Evolutionary conservation across 305 asterid genomes (phyloP).

Genomic region (Solanum hybrid): DNA sequence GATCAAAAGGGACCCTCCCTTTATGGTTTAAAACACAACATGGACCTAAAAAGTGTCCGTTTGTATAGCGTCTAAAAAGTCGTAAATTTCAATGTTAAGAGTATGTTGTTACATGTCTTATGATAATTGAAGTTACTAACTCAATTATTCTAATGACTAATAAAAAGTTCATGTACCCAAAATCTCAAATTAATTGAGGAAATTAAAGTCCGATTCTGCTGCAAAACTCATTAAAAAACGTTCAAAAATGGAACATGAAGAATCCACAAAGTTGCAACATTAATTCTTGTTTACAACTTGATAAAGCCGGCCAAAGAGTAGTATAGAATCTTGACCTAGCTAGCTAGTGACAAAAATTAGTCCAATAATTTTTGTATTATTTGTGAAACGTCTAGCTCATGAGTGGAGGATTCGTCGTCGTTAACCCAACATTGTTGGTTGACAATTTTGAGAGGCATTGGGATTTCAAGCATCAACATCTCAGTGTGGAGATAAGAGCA

Average conservation of each 20-base stretch:
- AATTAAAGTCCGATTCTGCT: background rate
- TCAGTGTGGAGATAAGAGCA: constrained; percentile 32
- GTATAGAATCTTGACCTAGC: background rate
- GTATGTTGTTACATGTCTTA: background rate
- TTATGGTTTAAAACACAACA: background rate
- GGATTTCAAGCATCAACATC: constrained; percentile 21
- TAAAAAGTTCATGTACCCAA: background rate
- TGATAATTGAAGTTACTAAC: background rate
- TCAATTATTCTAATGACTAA: background rate
- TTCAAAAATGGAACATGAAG: background rate
- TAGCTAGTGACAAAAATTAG: background rate
- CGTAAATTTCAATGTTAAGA: background rate
- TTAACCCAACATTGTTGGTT: constrained; percentile 13
- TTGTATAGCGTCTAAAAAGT: background rate
- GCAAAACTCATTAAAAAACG: background rate
- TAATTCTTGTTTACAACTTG: background rate
- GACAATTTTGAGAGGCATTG: background rate
- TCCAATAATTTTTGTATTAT: background rate
- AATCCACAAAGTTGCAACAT: background rate
- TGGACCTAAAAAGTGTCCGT: background rate
- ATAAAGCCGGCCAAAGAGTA: background rate
- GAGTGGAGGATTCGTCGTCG: constrained; percentile 40
- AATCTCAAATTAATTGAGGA: background rate
- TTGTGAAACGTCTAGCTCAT: constrained; percentile 21
- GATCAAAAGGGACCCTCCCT: background rate